Conservation (phyloP, 208 protist genomes). For the Strigomonas culicis region DNA sequence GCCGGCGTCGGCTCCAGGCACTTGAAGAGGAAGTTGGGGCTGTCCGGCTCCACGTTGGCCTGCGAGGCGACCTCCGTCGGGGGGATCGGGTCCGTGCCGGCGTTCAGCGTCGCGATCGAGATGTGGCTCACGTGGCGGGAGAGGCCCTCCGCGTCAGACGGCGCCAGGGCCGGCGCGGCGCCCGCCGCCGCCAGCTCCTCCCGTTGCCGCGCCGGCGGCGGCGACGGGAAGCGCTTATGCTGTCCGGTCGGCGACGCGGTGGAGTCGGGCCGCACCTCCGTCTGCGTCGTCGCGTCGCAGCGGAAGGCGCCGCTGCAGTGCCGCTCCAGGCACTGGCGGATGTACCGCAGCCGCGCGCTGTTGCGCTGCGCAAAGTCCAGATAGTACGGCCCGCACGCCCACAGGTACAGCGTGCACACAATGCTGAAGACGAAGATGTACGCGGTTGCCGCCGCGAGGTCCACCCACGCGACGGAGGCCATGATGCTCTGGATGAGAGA, state of each 20-base stretch:
- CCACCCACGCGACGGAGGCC: slow-evolving; percentile 45
- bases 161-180: background rate
- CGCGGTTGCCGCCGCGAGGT: slow-evolving; percentile 37
- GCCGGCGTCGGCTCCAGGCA: background rate
- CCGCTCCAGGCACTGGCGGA: slow-evolving; percentile 45
- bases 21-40: background rate
- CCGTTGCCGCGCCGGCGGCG: background rate
- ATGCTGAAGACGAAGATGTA: slow-evolving; percentile 84
- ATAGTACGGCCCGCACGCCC: slow-evolving; percentile 46
- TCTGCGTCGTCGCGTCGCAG: slow-evolving; percentile 68
- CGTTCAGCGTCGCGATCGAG: too few relatives aligned
- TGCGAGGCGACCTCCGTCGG: background rate
- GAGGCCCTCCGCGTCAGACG: background rate
- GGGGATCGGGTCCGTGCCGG: too few relatives aligned
- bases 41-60: background rate
- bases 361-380: slow-evolving; percentile 53
- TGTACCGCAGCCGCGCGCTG: slow-evolving; percentile 35
- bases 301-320: slow-evolving; percentile 37
- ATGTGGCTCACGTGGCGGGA: too few relatives aligned
- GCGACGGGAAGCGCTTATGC: too few relatives aligned
- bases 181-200: background rate
- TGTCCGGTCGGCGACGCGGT: background rate
- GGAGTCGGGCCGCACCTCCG: slow-evolving; percentile 20
- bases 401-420: slow-evolving; percentile 46
- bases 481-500: slow-evolving; percentile 65